phyloP scores from a whole-genome alignment of 2,329 filamentous ascomycete species.

The Purpureocillium takamizusanense region DNA sequence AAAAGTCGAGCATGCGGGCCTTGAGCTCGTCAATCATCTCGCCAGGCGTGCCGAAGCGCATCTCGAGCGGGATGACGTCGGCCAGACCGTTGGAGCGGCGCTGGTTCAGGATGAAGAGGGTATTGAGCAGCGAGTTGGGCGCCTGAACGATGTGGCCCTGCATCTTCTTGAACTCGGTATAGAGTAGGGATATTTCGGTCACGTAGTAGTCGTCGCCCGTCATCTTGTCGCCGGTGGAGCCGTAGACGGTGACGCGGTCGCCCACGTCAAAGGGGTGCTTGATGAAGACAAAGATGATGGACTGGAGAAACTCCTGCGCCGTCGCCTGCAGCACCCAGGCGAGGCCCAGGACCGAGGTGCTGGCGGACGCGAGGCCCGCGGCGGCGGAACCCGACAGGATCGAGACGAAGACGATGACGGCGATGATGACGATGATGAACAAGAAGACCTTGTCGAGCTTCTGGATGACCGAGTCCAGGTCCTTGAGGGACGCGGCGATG shows the following conservation, averaged over 20 bases:
- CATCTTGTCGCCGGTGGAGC: slow-evolving; percentile 71
- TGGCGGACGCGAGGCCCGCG: slow-evolving; percentile 80
- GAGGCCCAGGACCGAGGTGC: slow-evolving; percentile 77
- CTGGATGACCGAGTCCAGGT: slow-evolving; percentile 84
- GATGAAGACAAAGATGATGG: slow-evolving; percentile 89
- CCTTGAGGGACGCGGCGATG: slow-evolving; percentile 88
- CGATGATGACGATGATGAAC: slow-evolving; percentile 74
- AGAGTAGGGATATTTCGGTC: slow-evolving; percentile 84
- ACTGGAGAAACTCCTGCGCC: slow-evolving; percentile 89
- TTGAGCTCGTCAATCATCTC: slow-evolving; percentile 79
- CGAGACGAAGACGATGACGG: slow-evolving; percentile 78
- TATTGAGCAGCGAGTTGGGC: slow-evolving; percentile 89
- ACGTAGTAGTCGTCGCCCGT: slow-evolving; percentile 92
- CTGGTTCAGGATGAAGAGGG: slow-evolving; percentile 90
- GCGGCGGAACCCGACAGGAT: slow-evolving; percentile 87
- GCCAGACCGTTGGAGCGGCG: slow-evolving; percentile 81
- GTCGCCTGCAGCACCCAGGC: slow-evolving; percentile 91
- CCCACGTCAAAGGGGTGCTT: slow-evolving; percentile 97
- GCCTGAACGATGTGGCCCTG: slow-evolving; percentile 93
- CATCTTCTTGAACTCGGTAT: slow-evolving; percentile 98
- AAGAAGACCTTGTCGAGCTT: slow-evolving; percentile 86
- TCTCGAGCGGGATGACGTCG: slow-evolving; percentile 72
- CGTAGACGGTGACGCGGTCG: slow-evolving; percentile 85
- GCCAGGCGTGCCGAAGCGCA: slow-evolving; percentile 81
- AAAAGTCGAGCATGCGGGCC: slow-evolving; percentile 72